Percentiles rank a stretch among this genome's conserved stretches.
Conservation (phyloP, 2,329 filamentous ascomycete genomes). For the Pyricularia grisea region DNA sequence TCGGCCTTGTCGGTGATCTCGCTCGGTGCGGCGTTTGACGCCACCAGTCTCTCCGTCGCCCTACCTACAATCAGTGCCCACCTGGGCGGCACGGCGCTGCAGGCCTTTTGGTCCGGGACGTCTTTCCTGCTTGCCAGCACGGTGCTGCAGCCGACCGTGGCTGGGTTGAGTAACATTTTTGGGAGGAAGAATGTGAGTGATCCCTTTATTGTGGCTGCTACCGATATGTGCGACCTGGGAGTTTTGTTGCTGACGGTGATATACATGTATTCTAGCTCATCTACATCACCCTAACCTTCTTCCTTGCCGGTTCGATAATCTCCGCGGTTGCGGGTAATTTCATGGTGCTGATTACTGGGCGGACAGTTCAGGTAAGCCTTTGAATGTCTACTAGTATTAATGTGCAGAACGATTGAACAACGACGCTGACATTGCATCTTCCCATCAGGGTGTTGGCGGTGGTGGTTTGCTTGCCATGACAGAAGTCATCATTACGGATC, state of each 20-base stretch:
- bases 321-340: constrained; percentile 31
- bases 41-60: constrained; percentile 55
- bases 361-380: constrained; percentile 28
- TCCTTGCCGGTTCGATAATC: constrained; percentile 29
- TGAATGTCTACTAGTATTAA: neutral
- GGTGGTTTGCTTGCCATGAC: constrained; percentile 38
- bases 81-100: constrained; percentile 41
- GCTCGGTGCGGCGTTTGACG: constrained; percentile 55
- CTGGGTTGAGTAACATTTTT: constrained; percentile 24
- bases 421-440: neutral
- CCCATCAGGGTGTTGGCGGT: constrained; percentile 31
- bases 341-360: constrained; percentile 34
- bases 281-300: constrained; percentile 20
- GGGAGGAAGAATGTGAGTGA: constrained; percentile 20
- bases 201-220: neutral
- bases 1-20: constrained; percentile 42
- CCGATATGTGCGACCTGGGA: neutral
- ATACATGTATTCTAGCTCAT: constrained; percentile 12
- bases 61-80: constrained; percentile 42
- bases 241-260: neutral
- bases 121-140: constrained; percentile 59
- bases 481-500: constrained; percentile 34
- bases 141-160: constrained; percentile 46
- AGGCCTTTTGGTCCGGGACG: constrained; percentile 65
- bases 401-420: neutral